These are phyloP conservation scores for Colletotrichum sp. DNA, from an alignment of 2,329 filamentous ascomycete genomes.

Conservation along the genomic window DNA sequence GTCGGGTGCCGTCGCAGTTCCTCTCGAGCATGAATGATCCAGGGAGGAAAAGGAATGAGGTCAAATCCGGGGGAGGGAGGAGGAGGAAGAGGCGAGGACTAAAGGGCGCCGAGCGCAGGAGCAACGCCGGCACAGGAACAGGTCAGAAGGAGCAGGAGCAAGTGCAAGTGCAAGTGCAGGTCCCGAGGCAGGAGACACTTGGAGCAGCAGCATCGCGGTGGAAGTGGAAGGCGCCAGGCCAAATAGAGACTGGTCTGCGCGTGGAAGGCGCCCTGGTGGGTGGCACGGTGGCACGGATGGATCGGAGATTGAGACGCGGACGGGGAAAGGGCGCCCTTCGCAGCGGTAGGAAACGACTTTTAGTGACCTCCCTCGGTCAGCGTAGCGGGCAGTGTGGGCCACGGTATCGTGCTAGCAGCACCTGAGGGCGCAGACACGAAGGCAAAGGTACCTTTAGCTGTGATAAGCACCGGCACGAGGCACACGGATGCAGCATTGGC, in stretches of 20 bases:
- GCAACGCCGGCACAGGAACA: background rate
- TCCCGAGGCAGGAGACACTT: background rate
- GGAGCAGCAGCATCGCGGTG: background rate
- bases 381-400: background rate
- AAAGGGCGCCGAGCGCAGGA: background rate
- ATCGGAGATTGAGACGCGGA: conserved; percentile 18
- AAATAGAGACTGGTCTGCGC: background rate
- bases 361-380: background rate
- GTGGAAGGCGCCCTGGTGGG: background rate
- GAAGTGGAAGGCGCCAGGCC: background rate
- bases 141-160: conserved; percentile 2
- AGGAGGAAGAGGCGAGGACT: background rate
- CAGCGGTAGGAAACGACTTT: background rate
- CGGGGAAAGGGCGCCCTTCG: background rate
- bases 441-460: background rate
- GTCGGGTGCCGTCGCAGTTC: background rate
- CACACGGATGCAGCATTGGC: background rate
- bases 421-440: background rate
- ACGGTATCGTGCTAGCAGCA: background rate
- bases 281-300: conserved; percentile 16
- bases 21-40: background rate
- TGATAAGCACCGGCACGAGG: background rate
- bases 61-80: background rate
- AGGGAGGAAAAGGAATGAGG: background rate
- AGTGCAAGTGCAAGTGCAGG: background rate